Evolutionary conservation across 176 grass and related monocot genomes (phyloP).

Genomic region (Poa pratensis): DNA sequence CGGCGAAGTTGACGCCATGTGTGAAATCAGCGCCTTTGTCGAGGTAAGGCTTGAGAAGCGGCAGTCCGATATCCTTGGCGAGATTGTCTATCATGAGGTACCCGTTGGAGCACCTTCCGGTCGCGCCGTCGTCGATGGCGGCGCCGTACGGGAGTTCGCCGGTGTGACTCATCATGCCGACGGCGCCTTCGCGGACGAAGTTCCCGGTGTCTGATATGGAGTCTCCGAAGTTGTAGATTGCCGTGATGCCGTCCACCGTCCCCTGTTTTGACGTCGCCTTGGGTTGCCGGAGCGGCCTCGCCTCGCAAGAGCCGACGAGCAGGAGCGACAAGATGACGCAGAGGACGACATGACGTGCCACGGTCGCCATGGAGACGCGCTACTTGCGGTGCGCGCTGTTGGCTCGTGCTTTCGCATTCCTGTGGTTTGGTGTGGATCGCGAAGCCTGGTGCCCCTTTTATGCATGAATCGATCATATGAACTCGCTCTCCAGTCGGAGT

Average conservation of each 20-base stretch:
- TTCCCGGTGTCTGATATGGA: not conserved
- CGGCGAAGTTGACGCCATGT: constrained; percentile 57
- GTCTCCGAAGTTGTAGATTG: not conserved
- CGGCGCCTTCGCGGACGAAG: not conserved
- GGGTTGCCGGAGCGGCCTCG: not conserved
- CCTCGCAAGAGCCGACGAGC: not conserved
- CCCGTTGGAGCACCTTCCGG: constrained; percentile 29
- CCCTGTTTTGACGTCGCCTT: not conserved
- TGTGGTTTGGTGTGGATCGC: too few species aligned
- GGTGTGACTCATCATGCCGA: not conserved
- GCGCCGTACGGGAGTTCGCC: constrained; percentile 25
- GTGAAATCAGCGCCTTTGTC: constrained; percentile 37
- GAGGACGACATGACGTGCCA: too few species aligned
- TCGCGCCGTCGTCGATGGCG: not conserved
- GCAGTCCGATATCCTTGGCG: constrained; percentile 37
- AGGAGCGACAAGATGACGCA: not conserved
- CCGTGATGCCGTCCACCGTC: not conserved
- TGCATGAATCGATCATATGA: too few species aligned
- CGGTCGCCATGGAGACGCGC: too few species aligned
- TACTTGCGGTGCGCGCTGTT: too few species aligned
- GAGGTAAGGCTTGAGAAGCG: constrained; percentile 54
- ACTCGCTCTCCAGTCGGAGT: not conserved
- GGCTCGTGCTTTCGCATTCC: too few species aligned
- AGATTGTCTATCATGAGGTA: constrained; percentile 45
- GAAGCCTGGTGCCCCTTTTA: too few species aligned